Evolutionary conservation across 306 rosid species (phyloP).

Genomic region (Ammopiptanthus mongolicus): DNA sequence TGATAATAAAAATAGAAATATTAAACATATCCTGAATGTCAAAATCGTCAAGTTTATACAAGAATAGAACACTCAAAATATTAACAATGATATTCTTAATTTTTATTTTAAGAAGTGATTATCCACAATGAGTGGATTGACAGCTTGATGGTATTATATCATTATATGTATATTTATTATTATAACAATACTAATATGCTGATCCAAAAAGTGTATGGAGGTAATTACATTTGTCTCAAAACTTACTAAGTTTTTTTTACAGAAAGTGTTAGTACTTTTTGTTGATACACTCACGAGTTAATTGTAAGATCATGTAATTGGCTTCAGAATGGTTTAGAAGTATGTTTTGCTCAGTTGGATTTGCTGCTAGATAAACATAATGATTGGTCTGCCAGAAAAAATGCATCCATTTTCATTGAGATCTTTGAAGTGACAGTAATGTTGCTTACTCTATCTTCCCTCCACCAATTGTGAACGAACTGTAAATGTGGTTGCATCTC

Average conservation of each 20-base stretch:
- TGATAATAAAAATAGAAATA: too few species aligned
- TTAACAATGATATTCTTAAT: too few species aligned
- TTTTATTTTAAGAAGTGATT: too few species aligned
- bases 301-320: neutral
- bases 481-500: constrained; percentile 7
- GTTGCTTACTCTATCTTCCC: neutral
- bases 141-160: too few species aligned
- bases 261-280: neutral
- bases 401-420: neutral
- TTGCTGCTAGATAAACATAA: constrained; percentile 9
- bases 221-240: constrained; percentile 41
- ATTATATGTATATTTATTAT: too few species aligned
- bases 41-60: too few species aligned
- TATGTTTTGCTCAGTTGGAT: constrained; percentile 7
- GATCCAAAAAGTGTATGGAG: constrained; percentile 88
- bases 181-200: too few species aligned
- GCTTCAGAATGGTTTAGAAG: neutral
- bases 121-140: too few species aligned
- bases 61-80: too few species aligned
- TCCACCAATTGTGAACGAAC: neutral
- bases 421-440: neutral
- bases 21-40: too few species aligned
- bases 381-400: constrained; percentile 7
- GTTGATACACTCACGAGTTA: neutral
- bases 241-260: constrained; percentile 12